phyloP scores from a whole-genome alignment of 2,329 filamentous ascomycete species.

The Penicillium concentricum region DNA sequence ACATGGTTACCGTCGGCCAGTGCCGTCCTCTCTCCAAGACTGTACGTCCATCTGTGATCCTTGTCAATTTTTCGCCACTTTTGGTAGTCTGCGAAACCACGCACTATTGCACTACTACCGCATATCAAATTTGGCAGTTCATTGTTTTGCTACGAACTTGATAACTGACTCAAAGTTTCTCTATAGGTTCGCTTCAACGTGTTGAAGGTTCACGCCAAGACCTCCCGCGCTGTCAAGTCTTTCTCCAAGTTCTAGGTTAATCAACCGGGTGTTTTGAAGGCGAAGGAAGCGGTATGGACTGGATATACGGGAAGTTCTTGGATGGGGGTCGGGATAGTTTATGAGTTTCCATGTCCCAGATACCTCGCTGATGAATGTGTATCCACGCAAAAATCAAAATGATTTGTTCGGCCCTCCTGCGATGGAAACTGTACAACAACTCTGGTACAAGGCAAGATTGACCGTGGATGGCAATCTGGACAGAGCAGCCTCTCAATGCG shows the following conservation, averaged over 20 bases:
- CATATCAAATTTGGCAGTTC: not conserved
- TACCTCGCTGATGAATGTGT: constrained; percentile 42
- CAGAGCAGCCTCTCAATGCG: constrained; percentile 16
- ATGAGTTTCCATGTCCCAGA: constrained; percentile 42
- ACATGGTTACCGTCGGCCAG: constrained; percentile 98
- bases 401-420: constrained; percentile 35
- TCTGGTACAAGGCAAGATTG: constrained; percentile 10
- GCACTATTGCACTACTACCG: not conserved
- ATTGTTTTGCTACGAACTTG: not conserved
- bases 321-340: constrained; percentile 39
- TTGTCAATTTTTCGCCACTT: not conserved
- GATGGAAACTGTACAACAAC: constrained; percentile 29
- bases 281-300: constrained; percentile 40
- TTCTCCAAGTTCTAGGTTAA: constrained; percentile 92
- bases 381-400: constrained; percentile 42
- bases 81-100: not conserved
- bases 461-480: constrained; percentile 14
- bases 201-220: constrained; percentile 82
- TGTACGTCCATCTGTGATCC: constrained; percentile 61
- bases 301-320: constrained; percentile 39
- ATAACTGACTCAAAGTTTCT: constrained; percentile 20
- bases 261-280: constrained; percentile 33
- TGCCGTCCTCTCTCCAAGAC: constrained; percentile 99
- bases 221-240: constrained; percentile 70
- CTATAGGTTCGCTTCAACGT: constrained; percentile 96